Percentiles rank a stretch among this genome's conserved stretches.
Conservation (phyloP, 2,329 filamentous ascomycete genomes). For the Aspergillus brunneoviolaceus region DNA sequence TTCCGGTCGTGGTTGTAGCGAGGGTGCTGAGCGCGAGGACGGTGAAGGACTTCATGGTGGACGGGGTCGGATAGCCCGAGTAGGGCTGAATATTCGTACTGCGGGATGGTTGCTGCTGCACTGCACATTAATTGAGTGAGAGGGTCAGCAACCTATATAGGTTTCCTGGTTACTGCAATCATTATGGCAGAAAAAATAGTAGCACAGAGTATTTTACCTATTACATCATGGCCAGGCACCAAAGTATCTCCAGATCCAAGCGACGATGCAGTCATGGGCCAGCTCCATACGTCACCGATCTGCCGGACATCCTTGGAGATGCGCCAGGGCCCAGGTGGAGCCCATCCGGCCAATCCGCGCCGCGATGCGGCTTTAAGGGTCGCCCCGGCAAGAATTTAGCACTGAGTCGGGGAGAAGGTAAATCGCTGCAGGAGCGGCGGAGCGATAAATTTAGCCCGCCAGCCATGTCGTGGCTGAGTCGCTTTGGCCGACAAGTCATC, state of each 20-base stretch:
- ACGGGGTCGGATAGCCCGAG: neutral
- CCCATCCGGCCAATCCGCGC: neutral
- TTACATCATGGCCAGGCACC: neutral
- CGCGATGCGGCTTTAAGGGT: neutral
- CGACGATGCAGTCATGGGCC: neutral
- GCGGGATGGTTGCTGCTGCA: neutral
- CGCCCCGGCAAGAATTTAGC: neutral
- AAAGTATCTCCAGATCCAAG: neutral
- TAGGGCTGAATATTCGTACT: neutral
- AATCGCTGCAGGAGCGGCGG: neutral
- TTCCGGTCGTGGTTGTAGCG: neutral
- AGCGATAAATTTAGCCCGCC: neutral
- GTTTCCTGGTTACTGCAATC: neutral
- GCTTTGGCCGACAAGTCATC: neutral
- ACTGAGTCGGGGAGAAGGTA: neutral
- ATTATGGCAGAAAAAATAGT: neutral
- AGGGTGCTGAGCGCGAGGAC: neutral
- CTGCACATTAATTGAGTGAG: neutral
- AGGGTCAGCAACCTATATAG: neutral
- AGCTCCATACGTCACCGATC: neutral
- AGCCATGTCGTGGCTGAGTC: neutral
- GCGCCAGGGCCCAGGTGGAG: neutral
- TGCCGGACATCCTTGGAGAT: neutral
- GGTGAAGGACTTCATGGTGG: neutral
- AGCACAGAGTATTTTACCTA: neutral